Percentiles rank a stretch among this genome's conserved stretches.
These are phyloP conservation scores for Takakia lepidozioides DNA, from an alignment of 225 moss, liverwort and hornwort genomes.

Conservation along the genomic window DNA sequence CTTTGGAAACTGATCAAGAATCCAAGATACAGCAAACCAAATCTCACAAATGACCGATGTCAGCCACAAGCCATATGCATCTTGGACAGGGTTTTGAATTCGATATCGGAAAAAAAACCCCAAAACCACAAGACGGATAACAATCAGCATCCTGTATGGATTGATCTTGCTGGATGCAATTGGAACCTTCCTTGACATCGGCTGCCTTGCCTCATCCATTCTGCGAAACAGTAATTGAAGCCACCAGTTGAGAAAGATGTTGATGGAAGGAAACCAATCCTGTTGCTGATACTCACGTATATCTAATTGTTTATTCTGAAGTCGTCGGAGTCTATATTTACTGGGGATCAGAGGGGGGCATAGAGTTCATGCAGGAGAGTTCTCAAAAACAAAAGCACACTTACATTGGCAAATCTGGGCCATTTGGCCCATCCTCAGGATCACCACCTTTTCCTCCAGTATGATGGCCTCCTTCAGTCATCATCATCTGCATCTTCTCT, in stretches of 20 bases:
- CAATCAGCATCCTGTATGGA: constrained; percentile 75
- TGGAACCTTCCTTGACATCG: constrained; percentile 76
- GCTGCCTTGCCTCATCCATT: constrained; percentile 91
- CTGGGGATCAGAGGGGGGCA: too few species aligned
- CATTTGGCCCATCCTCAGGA: constrained; percentile 46
- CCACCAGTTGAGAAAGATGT: neutral
- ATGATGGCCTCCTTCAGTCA: constrained; percentile 76
- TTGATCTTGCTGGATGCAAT: constrained; percentile 76
- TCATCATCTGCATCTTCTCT: constrained; percentile 96
- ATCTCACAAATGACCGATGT: constrained; percentile 90
- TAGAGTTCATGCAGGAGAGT: too few species aligned
- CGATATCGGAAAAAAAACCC: constrained; percentile 94
- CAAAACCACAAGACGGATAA: constrained; percentile 62
- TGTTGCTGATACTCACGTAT: neutral
- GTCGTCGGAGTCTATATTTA: too few species aligned
- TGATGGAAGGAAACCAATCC: neutral
- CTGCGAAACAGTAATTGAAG: constrained; percentile 16
- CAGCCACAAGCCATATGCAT: constrained; percentile 77
- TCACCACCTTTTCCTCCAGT: constrained; percentile 45
- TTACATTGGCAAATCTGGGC: constrained; percentile 88
- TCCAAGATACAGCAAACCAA: constrained; percentile 97
- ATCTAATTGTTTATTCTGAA: neutral
- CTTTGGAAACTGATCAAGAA: constrained; percentile 96
- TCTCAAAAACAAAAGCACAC: too few species aligned
- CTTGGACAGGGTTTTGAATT: constrained; percentile 49